Conservation (phyloP, 192 early-diverging fungal species). For the Podila epicladia region DNA sequence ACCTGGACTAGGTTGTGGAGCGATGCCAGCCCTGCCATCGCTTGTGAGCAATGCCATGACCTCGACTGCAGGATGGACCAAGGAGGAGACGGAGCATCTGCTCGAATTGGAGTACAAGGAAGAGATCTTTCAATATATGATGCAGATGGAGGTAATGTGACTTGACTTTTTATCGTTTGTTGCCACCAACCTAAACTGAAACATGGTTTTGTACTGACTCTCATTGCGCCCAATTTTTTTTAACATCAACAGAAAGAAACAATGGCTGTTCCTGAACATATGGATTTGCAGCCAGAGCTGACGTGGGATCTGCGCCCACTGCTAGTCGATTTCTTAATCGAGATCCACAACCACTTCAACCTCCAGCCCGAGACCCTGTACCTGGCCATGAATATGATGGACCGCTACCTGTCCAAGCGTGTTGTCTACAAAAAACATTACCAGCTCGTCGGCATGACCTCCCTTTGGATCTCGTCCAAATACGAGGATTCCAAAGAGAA, state of each 20-base stretch:
- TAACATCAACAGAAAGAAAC: slow-evolving; percentile 32
- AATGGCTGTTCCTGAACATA: slow-evolving; percentile 52
- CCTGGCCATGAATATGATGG: slow-evolving; percentile 59
- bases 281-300: slow-evolving; percentile 54
- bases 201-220: neutral
- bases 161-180: neutral
- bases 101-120: slow-evolving; percentile 50
- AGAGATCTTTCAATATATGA: slow-evolving; percentile 53
- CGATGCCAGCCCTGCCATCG: slow-evolving; percentile 16
- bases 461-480: slow-evolving; percentile 51
- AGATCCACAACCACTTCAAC: slow-evolving; percentile 52
- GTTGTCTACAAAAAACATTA: slow-evolving; percentile 50
- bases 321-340: slow-evolving; percentile 52
- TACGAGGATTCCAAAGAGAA: slow-evolving; percentile 53
- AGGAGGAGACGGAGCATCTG: slow-evolving; percentile 39
- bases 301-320: slow-evolving; percentile 51
- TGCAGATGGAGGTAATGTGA: slow-evolving; percentile 51
- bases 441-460: slow-evolving; percentile 54
- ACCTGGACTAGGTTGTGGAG: neutral
- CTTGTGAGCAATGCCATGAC: slow-evolving; percentile 51
- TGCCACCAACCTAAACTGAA: neutral
- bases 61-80: slow-evolving; percentile 37
- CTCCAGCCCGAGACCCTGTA: slow-evolving; percentile 54
- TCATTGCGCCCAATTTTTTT: neutral
- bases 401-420: slow-evolving; percentile 54